phyloP scores from a whole-genome alignment of 2,329 filamentous ascomycete genomes.

The Fusarium albidum region DNA sequence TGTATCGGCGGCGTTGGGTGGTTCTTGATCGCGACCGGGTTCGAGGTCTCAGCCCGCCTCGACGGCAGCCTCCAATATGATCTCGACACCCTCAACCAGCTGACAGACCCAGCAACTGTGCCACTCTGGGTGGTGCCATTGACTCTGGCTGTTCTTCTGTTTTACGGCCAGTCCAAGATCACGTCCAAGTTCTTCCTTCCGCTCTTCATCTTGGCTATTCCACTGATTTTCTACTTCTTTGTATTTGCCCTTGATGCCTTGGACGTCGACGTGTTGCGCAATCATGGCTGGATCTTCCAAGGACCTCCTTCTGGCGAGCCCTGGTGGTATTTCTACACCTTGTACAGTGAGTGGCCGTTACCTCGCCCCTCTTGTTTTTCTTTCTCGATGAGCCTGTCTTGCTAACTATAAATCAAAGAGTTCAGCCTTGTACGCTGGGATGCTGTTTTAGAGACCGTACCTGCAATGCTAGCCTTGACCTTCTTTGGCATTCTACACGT shows the following conservation, averaged over 20 bases:
- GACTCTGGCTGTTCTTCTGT: conserved; percentile 76
- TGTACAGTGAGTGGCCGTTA: conserved; percentile 74
- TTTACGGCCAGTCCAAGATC: conserved; percentile 78
- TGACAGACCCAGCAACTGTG: conserved; percentile 78
- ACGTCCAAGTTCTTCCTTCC: conserved; percentile 88
- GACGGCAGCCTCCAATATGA: conserved; percentile 87
- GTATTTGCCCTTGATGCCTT: conserved; percentile 75
- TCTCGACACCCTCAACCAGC: conserved; percentile 75
- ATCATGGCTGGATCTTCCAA: conserved; percentile 89
- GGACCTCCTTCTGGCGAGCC: conserved; percentile 85
- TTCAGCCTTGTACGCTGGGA: conserved; percentile 83
- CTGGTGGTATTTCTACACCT: conserved; percentile 97
- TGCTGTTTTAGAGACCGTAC: conserved; percentile 83
- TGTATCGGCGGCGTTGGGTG: conserved; percentile 98
- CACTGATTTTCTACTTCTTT: conserved; percentile 79
- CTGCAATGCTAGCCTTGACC: conserved; percentile 94
- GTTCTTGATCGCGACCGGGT: conserved; percentile 89
- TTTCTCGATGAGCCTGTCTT: background rate
- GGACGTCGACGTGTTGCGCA: conserved; percentile 71
- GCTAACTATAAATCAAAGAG: conserved; percentile 58
- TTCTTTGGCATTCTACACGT: conserved; percentile 98
- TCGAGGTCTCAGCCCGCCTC: conserved; percentile 91
- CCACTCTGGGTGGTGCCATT: conserved; percentile 86
- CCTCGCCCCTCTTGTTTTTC: no score
- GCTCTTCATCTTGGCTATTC: conserved; percentile 82